Percentiles rank a stretch among this genome's conserved stretches.
Conservation (phyloP, 345 rosid genomes). For the Camelina neglecta region DNA sequence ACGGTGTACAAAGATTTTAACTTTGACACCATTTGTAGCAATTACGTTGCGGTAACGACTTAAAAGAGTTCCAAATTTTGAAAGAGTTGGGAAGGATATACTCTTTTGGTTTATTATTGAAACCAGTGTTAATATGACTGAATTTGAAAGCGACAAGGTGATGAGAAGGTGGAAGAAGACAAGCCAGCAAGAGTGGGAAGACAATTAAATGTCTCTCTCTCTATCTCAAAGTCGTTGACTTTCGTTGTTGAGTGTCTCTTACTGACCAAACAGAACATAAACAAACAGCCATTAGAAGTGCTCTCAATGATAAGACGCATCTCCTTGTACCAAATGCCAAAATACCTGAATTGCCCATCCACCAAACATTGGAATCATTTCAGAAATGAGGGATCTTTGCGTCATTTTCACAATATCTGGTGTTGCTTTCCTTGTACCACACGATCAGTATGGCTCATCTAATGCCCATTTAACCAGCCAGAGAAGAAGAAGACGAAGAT, state of each 20-base stretch:
- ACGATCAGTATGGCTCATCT: conserved; percentile 38
- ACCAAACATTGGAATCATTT: conserved; percentile 28
- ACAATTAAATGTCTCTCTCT: not conserved
- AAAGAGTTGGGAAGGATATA: not conserved
- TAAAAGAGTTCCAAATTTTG: not conserved
- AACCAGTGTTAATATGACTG: not conserved
- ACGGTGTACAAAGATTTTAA: not conserved
- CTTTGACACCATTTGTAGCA: not conserved
- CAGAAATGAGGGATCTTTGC: conserved; percentile 37
- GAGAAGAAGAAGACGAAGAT: conserved; percentile 14
- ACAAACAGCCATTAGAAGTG: conserved; percentile 40
- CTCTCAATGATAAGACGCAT: conserved; percentile 40
- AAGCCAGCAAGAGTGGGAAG: conserved; percentile 17
- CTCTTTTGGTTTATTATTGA: not conserved
- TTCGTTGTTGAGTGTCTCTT: conserved; percentile 31
- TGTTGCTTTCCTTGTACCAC: conserved; percentile 48
- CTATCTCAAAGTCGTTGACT: conserved; percentile 35
- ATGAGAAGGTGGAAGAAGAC: conserved; percentile 28
- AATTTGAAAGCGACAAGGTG: not conserved
- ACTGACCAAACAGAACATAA: conserved; percentile 31
- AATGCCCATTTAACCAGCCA: conserved; percentile 17
- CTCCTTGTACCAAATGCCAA: not conserved
- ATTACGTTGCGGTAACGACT: conserved; percentile 9
- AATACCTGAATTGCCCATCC: conserved; percentile 41
- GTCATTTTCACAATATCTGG: conserved; percentile 23